A percentile compares a stretch with the other conserved stretches of the same genome.
phyloP scores from a whole-genome alignment of 2,329 filamentous ascomycete species.

The Neoascochyta sp. region DNA sequence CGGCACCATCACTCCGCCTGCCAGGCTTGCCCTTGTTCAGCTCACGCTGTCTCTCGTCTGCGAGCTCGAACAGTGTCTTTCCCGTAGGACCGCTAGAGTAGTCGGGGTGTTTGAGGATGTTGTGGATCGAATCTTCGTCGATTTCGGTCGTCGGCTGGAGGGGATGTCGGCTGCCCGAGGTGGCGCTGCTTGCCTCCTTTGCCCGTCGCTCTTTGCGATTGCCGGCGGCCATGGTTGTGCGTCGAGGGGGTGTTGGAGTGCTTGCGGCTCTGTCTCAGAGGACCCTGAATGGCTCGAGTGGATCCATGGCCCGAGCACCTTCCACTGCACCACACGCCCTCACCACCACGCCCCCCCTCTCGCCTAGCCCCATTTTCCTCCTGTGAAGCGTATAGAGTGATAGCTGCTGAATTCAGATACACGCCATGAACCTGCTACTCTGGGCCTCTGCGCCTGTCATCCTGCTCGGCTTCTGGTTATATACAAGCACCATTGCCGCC shows the following conservation, averaged over 20 bases:
- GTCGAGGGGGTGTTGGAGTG: conserved; percentile 2
- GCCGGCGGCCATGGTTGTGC: conserved; percentile 24
- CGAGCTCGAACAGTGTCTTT: conserved; percentile 70
- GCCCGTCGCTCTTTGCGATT: conserved; percentile 48
- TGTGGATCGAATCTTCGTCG: conserved; percentile 47
- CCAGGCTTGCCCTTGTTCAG: conserved; percentile 47
- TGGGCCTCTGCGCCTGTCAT: conserved; percentile 42
- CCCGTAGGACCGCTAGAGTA: conserved; percentile 57
- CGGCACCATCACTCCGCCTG: conserved; percentile 36
- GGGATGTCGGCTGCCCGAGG: conserved; percentile 24
- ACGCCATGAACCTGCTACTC: conserved; percentile 42
- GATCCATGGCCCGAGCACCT: conserved; percentile 14
- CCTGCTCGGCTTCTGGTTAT: conserved; percentile 45
- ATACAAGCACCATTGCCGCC: conserved; percentile 44
- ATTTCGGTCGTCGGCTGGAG: conserved; percentile 39
- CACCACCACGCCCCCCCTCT: too few species aligned
- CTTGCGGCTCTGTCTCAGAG: conserved; percentile 17
- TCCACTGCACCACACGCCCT: conserved; percentile 3
- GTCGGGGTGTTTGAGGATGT: conserved; percentile 67
- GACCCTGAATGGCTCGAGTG: conserved; percentile 14
- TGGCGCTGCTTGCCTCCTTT: conserved; percentile 25
- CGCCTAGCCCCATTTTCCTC: too few species aligned
- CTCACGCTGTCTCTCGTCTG: conserved; percentile 55
- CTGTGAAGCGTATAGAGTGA: too few species aligned
- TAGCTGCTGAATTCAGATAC: too few species aligned